Evolutionary conservation across 2,329 filamentous ascomycete species (phyloP), one percentile per base, ranked within the genome.

Genomic region (Penicillium crustosum): DNA sequence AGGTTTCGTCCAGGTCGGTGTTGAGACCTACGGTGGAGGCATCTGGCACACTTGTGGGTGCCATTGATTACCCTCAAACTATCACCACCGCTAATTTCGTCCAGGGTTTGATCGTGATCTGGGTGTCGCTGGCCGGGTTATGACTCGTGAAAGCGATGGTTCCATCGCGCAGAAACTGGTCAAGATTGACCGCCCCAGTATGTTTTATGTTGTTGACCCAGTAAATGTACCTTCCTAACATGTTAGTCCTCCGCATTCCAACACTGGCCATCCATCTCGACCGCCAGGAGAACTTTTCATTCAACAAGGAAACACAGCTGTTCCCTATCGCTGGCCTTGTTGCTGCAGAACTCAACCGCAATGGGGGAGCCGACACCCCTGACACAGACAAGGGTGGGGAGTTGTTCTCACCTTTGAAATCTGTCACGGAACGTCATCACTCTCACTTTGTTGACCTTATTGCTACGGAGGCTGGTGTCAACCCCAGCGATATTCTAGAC

Each of bases 291-390:
- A 90, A 83, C 61, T 99, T 99, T 70, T 83, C 91, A 55, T 96
- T 95, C 71, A 99, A 97, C 82, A 97, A 97, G 80, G 94, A 99
- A 80, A 91, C 89, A 25, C 93, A 99, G 75, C 80, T 99, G 25
- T 95, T 96, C 70, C 94, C 94, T 6, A 97, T 99, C 70, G 87
- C 89, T 23, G 94, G 94, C 6, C 82, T 99, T 54, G 89, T 91
- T 2, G 87, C 89, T 51, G 90, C 91, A 2, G 93, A 97, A 79
- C 83, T 99, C 58, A 97, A 97, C 79, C 84, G 90, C 65, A 84
- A 86, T 25, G 84, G 82, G 39, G 67, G 80, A 52, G 68, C 76
- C 43, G 73, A 76, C 44, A 70, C 71, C 19, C 53, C 55, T 13
- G 57, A 74, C 17, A 64, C 69, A 10, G 71, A 72, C n/a, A 75